Base-by-base conservation (phyloP, 192 early-diverging fungal genomes). In the Helicostylum pulchrum region DNA sequence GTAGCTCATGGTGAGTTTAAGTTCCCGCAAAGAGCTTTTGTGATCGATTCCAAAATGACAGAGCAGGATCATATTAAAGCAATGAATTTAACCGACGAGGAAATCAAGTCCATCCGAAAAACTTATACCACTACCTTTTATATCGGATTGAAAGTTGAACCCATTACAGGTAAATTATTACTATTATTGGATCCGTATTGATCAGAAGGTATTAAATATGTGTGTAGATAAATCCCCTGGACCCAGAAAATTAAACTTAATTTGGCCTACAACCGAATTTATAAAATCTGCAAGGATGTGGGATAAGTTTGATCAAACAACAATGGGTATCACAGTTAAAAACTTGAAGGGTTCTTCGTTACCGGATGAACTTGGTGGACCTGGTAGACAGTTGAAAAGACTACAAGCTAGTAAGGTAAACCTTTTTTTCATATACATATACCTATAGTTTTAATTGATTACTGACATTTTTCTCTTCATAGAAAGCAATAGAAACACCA, bases 61-160 rank as follows among this genome's bases (percentile, higher is more conserved):
- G 23, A 32, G 9, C 42, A 54, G 34, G 64, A 68, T 30, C 32
- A 21, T 34, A 50, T n/a, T 10, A 60, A 58, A 42, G 64, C 68
- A 31, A 71, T 68, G 17, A 47, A 36, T 31, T 23, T 63, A 32
- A 57, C 52, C 5, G 46, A 66, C 9, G 31, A 62, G 6, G 36
- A 62, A 61, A 55, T 19, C 21, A 48, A 4, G 5, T 73, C 61
- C 9, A 32, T 70, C 26, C 65, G 70, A 46, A 75, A 74, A 15
- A 71, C 91, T 26, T 87, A 87, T 65, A 92, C 90, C 11, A 90
- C 92, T 10, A 85, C 84, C 30, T 97, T 96, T 70, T 97, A 97
- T 70, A 85, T 99, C 71, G 97, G 95, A 4, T 69, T 99, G 12
- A 68, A 76, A 46, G 79, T 95, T 39, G 78, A 81, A 26, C 76